A percentile compares a stretch with the other conserved stretches of the same genome.
These are phyloP conservation scores for Cyclospora cayetanensis DNA, from an alignment of 169 alveolate genomes.

Conservation along the genomic window DNA sequence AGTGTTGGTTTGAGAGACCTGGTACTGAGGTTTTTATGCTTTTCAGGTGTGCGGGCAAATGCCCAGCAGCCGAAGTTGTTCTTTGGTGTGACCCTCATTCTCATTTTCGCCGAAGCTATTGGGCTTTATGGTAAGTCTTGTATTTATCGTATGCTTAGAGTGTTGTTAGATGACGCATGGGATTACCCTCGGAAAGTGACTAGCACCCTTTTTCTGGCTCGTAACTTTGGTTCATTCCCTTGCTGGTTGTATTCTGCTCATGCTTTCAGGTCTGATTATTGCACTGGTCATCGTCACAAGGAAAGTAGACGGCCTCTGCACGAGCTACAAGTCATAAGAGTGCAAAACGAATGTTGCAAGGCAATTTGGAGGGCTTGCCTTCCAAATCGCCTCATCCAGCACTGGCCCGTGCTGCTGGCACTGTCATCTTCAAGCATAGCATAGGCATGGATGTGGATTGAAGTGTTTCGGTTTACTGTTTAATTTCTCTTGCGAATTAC, in stretches of 20 bases:
- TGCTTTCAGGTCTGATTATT: constrained; percentile 50
- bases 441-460: background rate
- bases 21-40: background rate
- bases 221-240: background rate
- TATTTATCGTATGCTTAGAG: background rate
- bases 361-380: background rate
- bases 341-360: constrained; percentile 53
- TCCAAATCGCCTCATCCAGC: background rate
- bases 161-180: background rate
- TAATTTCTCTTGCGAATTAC: too few relatives aligned
- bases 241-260: background rate
- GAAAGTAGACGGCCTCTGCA: constrained; percentile 69
- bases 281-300: constrained; percentile 66
- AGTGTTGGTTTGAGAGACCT: too few relatives aligned
- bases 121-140: constrained; percentile 94
- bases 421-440: background rate
- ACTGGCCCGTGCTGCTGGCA: background rate
- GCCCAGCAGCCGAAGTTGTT: constrained; percentile 98
- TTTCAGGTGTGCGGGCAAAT: constrained; percentile 95
- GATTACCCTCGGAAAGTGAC: background rate
- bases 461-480: background rate
- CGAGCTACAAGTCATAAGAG: constrained; percentile 43
- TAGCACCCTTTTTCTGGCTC: background rate
- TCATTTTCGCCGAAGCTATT: constrained; percentile 99
- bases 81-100: constrained; percentile 98